Evolutionary conservation across 345 rosid genomes (phyloP).

Genomic region (Murraya paniculata): DNA sequence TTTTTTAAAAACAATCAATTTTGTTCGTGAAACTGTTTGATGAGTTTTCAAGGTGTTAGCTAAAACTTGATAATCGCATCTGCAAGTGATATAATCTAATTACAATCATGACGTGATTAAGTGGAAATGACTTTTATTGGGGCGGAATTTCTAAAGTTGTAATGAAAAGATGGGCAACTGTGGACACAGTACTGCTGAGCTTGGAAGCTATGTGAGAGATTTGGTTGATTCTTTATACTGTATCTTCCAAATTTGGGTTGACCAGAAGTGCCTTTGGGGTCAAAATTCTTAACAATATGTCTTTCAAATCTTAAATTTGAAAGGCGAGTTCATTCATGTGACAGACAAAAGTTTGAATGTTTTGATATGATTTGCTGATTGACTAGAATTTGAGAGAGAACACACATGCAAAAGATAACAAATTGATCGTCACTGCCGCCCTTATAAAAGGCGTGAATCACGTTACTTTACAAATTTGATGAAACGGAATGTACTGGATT

Average conservation of each 20-base stretch:
- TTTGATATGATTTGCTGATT: background rate
- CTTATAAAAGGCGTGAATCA: background rate
- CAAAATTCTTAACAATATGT: background rate
- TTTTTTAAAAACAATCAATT: background rate
- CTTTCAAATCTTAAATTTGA: background rate
- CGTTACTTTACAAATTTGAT: background rate
- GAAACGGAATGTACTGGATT: background rate
- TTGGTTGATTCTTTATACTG: background rate
- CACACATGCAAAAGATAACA: background rate
- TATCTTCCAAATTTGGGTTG: background rate
- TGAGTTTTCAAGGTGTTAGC: background rate
- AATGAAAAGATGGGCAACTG: constrained; percentile 2
- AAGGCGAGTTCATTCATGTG: background rate
- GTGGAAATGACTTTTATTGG: background rate
- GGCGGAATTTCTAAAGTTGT: background rate
- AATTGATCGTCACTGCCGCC: background rate
- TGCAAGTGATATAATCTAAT: background rate
- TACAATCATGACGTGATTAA: background rate
- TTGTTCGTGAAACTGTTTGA: background rate
- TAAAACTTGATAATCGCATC: background rate
- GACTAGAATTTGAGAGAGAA: background rate
- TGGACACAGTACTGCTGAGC: background rate
- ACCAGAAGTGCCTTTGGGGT: background rate
- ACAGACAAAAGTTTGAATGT: background rate
- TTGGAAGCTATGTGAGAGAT: background rate